phyloP scores from a whole-genome alignment of 768 basidiomycete species.

The Leucocoprinus sp. region DNA sequence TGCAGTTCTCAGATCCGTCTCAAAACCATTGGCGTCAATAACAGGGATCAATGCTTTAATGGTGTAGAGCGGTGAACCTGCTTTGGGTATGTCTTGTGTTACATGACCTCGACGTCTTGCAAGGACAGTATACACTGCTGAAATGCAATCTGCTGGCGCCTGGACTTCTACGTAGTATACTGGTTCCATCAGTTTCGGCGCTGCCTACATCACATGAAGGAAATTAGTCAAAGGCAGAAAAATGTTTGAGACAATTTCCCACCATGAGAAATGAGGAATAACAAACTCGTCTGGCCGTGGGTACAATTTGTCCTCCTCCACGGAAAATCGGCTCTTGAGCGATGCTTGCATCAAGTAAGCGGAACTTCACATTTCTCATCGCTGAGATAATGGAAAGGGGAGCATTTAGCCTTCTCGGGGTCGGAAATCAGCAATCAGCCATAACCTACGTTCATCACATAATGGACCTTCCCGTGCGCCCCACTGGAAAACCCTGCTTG shows the following conservation, averaged over 20 bases:
- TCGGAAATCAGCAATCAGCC: neutral
- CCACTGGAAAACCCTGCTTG: slow-evolving; percentile 99
- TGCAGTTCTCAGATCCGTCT: slow-evolving; percentile 94
- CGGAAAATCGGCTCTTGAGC: slow-evolving; percentile 97
- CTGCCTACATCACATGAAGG: slow-evolving; percentile 49
- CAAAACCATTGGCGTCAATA: slow-evolving; percentile 97
- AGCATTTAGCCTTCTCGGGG: neutral
- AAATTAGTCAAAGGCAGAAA: slow-evolving; percentile 5
- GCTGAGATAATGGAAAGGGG: slow-evolving; percentile 39
- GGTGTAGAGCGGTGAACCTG: slow-evolving; percentile 95
- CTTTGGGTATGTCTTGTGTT: slow-evolving; percentile 96
- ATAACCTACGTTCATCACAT: slow-evolving; percentile 91
- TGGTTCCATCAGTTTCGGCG: slow-evolving; percentile 93
- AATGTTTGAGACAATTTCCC: slow-evolving; percentile 21
- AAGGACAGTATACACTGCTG: slow-evolving; percentile 96
- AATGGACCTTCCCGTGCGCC: slow-evolving; percentile 95
- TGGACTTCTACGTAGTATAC: slow-evolving; percentile 99
- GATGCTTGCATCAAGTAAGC: slow-evolving; percentile 84
- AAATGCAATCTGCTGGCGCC: slow-evolving; percentile 96
- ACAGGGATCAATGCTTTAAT: slow-evolving; percentile 98
- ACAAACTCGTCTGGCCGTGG: slow-evolving; percentile 96
- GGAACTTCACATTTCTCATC: slow-evolving; percentile 98
- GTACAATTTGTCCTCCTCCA: slow-evolving; percentile 97
- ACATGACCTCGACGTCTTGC: slow-evolving; percentile 99
- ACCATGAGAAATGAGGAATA: slow-evolving; percentile 99